Conservation (phyloP, 2,329 filamentous ascomycete species). For the Penicillium digitatum region DNA sequence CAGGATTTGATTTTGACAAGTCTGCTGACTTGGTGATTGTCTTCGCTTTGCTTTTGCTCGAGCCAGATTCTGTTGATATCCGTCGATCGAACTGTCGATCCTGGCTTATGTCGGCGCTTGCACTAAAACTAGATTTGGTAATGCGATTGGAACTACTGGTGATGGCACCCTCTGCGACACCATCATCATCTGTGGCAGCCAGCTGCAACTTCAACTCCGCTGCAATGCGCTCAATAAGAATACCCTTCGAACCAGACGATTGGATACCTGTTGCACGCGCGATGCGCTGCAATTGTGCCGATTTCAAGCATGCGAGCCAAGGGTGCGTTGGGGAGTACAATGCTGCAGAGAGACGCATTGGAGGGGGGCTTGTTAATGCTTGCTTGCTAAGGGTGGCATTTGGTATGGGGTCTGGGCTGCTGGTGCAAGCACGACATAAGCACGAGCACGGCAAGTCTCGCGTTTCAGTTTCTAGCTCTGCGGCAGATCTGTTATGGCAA, state of each 20-base stretch:
- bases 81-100: not conserved
- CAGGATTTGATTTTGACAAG: not conserved
- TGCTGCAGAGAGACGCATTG: constrained; percentile 11
- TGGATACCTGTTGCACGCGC: constrained; percentile 59
- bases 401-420: not conserved
- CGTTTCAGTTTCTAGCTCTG: not conserved
- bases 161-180: not conserved
- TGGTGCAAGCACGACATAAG: not conserved
- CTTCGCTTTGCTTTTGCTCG: not conserved
- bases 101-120: not conserved
- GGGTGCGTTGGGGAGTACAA: constrained; percentile 4
- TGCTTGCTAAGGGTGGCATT: not conserved
- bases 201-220: constrained; percentile 14
- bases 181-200: not conserved
- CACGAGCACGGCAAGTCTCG: not conserved
- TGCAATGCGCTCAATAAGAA: constrained; percentile 51
- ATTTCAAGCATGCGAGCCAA: constrained; percentile 47
- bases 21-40: not conserved
- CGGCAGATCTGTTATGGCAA: not conserved
- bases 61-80: not conserved
- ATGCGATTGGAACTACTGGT: not conserved
- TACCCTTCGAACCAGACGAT: constrained; percentile 57
- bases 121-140: not conserved
- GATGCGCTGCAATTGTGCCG: constrained; percentile 54
- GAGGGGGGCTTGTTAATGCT: not conserved